phyloP scores from a whole-genome alignment of 805 yeast species.

The Sungouiozyma ichnusensis region DNA sequence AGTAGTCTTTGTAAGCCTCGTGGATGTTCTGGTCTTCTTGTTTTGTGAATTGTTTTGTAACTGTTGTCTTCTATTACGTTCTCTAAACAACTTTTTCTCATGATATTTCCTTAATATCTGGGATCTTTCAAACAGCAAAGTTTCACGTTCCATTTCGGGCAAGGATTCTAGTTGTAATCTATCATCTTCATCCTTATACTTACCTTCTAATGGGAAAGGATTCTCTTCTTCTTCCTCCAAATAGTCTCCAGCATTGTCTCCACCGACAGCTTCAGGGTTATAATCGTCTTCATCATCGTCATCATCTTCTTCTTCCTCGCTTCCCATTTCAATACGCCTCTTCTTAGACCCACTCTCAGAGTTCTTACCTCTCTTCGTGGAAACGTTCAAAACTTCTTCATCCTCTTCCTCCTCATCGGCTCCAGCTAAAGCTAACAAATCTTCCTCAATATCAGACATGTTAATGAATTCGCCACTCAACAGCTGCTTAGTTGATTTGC shows the following conservation, averaged over 20 bases:
- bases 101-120: slow-evolving; percentile 84
- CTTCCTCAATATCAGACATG: slow-evolving; percentile 89
- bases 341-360: slow-evolving; percentile 27
- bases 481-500: no score
- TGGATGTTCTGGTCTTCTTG: slow-evolving; percentile 21
- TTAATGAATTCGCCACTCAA: no score
- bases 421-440: slow-evolving; percentile 91
- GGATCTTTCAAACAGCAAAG: slow-evolving; percentile 80
- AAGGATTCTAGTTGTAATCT: slow-evolving; percentile 49
- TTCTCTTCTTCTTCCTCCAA: slow-evolving; percentile 37
- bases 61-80: slow-evolving; percentile 42
- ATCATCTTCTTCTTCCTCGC: slow-evolving; percentile 20
- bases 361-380: slow-evolving; percentile 21
- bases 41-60: slow-evolving; percentile 17
- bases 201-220: slow-evolving; percentile 92
- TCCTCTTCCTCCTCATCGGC: slow-evolving; percentile 41
- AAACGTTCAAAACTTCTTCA: slow-evolving; percentile 25
- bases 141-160: slow-evolving; percentile 91
- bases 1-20: slow-evolving; percentile 32
- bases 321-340: slow-evolving; percentile 26
- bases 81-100: slow-evolving; percentile 73
- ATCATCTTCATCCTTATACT: slow-evolving; percentile 76
- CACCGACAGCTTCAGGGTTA: slow-evolving; percentile 23
- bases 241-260: slow-evolving; percentile 19
- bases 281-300: slow-evolving; percentile 34